Base-by-base conservation (phyloP, 441 rosid genomes). In the Metrosideros polymorpha region DNA sequence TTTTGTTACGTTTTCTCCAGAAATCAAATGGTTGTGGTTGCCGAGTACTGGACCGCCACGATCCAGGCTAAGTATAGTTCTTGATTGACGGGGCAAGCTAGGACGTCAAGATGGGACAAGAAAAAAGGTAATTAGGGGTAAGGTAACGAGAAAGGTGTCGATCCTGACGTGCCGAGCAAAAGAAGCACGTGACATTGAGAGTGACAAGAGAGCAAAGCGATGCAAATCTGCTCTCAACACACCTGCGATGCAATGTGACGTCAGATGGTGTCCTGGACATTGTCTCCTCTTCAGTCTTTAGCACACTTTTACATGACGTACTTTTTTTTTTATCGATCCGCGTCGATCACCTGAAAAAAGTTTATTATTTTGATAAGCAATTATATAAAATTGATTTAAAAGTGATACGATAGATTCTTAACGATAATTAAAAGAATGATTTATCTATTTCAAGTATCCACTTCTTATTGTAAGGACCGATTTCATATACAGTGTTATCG, bases 401-500 rank as follows among this genome's bases (percentile, higher is more conserved):
- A 66, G 15, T 3, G 14, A 32, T 66, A 1, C 1, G 14, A 1
- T 19, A 35, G 1, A 22, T 35, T 66, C 2, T 0, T 19, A 35
- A 3, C 0, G 0, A 19, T 66, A 15, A 32, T 66, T 10, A 32
- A 18, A 29, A n/a, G n/a, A 29, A 0, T 0, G 18, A 0, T 59
- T 29, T 59, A 15, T 15, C n/a, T n/a, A n/a, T n/a, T n/a, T n/a
- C n/a, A 35, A 35, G 8, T 3, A 66, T 10, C 15, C 45, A 19
- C 45, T 19, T 35, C 15, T 66, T 0, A 0, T 10, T 0, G 0
- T 10, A 2, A 3, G 7, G 12, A 35, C 0, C 0, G 4, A 24
- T 24, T 35, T 66, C 5, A 0, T 3, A 3, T 0, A 5, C 0
- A 5, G 9, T 66, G 2, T 1, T 0, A 0, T 10, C 19, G 0